phyloP scores from a whole-genome alignment of 768 basidiomycete genomes.

The Hericium rajendrae region DNA sequence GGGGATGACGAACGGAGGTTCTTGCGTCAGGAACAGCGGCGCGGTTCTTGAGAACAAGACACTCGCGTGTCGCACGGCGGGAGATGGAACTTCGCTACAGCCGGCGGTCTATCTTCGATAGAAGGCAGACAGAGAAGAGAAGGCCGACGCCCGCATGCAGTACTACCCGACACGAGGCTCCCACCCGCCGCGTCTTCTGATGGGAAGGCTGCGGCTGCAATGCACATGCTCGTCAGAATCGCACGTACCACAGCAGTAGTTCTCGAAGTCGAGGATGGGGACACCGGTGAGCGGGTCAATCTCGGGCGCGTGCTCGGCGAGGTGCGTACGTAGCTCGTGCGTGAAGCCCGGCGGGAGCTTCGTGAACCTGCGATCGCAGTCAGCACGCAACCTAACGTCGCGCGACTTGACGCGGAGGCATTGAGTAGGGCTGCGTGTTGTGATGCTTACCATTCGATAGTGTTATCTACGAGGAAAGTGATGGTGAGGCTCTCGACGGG shows the following conservation, averaged over 20 bases:
- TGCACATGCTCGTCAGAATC: not conserved
- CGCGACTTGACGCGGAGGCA: not conserved
- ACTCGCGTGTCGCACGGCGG: not conserved
- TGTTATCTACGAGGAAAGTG: slow-evolving; percentile 26
- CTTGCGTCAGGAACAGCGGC: not conserved
- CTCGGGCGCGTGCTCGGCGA: slow-evolving; percentile 37
- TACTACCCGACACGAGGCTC: not conserved
- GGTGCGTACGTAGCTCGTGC: slow-evolving; percentile 59
- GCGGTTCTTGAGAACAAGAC: not conserved
- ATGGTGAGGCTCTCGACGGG: slow-evolving; percentile 13
- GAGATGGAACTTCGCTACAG: not conserved
- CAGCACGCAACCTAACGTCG: not conserved
- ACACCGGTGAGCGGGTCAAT: slow-evolving; percentile 38
- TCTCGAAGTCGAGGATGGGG: slow-evolving; percentile 62
- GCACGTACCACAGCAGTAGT: slow-evolving; percentile 58
- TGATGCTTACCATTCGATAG: slow-evolving; percentile 28
- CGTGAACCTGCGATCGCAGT: slow-evolving; percentile 48
- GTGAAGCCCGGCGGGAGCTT: slow-evolving; percentile 70
- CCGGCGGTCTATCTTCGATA: too few relatives aligned
- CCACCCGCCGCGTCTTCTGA: not conserved
- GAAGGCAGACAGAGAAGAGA: too few relatives aligned
- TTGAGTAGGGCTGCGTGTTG: not conserved
- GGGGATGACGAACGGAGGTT: too few relatives aligned
- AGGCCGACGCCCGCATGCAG: too few relatives aligned
- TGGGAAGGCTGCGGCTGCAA: not conserved